Evolutionary conservation across 163 green algal species (phyloP), one percentile per base, ranked within the genome.

Genomic region (Chlamydomonas reinhardtii): DNA sequence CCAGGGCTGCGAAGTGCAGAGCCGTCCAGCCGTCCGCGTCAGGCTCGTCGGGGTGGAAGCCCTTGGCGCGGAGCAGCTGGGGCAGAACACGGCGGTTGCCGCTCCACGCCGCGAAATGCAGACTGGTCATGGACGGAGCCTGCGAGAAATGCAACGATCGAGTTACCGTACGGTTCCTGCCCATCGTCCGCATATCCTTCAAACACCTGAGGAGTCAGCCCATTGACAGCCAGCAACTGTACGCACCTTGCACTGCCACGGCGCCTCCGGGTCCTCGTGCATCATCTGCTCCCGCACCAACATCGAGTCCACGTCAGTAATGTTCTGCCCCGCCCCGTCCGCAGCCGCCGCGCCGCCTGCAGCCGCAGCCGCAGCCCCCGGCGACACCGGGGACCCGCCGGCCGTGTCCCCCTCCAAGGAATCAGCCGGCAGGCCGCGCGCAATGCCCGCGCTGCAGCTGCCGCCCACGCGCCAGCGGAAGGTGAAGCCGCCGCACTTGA

Each of bases 1-100:
- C 70, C 71, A 87, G 56, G 6, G 81, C 81, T 17, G 81, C 81
- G 29, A 87, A 81, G 59, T 87, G 81, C 70, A 87, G 81, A 56
- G 81, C 59, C 56, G 81, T 80, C 81, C 81, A 87, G 25, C 81
- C 81, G 56, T 87, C 81, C 32, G 65, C 81, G 61, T 87, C 81
- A 0, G 61, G 48, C 59, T 81, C 81, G 34, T 80, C 71, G 16
- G 79, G 79, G n/a, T 61, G 56, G 69, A 85, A 85, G 68, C 37
- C 68, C 66, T 78, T 85, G 24, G 52, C 52, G 27, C 66, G 69
- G 0, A 85, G 25, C 11, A 85, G 79, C 32, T 77, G 68, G 0
- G 31, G 68, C 52, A 85, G 66, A 52, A 77, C 79, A 2, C 79
- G 68, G 34, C 39, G 27, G 69, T 85, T 85, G 52, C 79, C 79